phyloP scores from a whole-genome alignment of 306 rosid genomes.

The Alnus rubra region DNA sequence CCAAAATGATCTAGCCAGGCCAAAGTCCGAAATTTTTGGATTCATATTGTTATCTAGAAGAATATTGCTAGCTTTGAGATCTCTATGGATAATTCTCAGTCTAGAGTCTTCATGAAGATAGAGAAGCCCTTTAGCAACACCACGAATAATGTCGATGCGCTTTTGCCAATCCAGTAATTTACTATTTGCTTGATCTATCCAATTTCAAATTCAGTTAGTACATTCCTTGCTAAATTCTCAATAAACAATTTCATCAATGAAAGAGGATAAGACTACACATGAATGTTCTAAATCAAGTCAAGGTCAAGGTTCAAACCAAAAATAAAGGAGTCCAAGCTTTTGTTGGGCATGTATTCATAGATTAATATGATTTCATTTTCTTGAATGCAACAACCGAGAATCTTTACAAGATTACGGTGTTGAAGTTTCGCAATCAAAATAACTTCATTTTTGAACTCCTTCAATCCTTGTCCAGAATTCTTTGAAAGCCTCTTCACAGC shows the following conservation, averaged over 20 bases:
- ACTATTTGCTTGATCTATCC: neutral
- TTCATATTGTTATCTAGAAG: conserved; percentile 52
- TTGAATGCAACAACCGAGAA: conserved; percentile 43
- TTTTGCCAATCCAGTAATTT: conserved; percentile 26
- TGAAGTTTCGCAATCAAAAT: conserved; percentile 40
- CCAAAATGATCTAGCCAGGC: conserved; percentile 48
- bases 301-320: conserved; percentile 34
- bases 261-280: neutral
- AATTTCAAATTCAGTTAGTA: neutral
- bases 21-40: conserved; percentile 71
- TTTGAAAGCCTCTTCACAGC: conserved; percentile 67
- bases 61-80: conserved; percentile 55
- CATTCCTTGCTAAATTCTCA: neutral
- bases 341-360: conserved; percentile 45
- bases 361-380: conserved; percentile 37
- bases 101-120: conserved; percentile 38
- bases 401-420: conserved; percentile 50
- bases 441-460: conserved; percentile 27
- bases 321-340: conserved; percentile 44
- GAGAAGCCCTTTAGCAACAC: conserved; percentile 30
- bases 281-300: neutral
- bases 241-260: neutral
- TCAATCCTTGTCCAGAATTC: conserved; percentile 53
- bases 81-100: conserved; percentile 40
- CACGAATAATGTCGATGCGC: conserved; percentile 25